Conservation (phyloP, 2,329 filamentous ascomycete genomes). For the Cyclaneusma minus region DNA sequence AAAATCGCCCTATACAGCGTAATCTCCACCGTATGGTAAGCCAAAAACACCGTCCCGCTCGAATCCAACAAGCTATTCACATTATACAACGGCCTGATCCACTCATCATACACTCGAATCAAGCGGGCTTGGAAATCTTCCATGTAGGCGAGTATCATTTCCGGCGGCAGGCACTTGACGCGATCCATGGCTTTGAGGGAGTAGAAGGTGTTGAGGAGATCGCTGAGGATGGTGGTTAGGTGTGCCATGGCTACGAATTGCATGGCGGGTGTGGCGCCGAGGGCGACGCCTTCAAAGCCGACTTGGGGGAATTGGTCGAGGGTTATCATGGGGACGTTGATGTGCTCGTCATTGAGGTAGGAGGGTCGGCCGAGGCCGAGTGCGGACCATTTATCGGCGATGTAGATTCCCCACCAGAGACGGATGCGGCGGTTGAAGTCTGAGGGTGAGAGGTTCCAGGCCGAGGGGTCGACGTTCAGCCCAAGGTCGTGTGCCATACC, state of each 20-base stretch:
- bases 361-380: constrained; percentile 19
- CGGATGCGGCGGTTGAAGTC: constrained; percentile 18
- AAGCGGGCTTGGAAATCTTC: no score
- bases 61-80: no score
- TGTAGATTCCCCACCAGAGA: constrained; percentile 18
- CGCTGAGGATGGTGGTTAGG: constrained; percentile 17
- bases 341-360: constrained; percentile 17
- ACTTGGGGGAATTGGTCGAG: constrained; percentile 10
- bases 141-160: no score
- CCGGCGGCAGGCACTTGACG: no score
- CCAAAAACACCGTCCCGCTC: constrained; percentile 9
- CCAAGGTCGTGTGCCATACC: no score
- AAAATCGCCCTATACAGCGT: constrained; percentile 10
- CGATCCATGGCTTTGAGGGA: constrained; percentile 16
- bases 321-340: constrained; percentile 17
- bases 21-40: constrained; percentile 11
- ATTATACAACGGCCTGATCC: no score
- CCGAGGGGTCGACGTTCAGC: no score
- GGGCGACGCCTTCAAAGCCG: constrained; percentile 13
- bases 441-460: constrained; percentile 18
- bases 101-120: no score
- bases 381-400: constrained; percentile 21
- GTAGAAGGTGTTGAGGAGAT: constrained; percentile 19
- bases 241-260: constrained; percentile 9
- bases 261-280: constrained; percentile 5